A percentile compares a stretch with the other conserved stretches of the same genome.
These are phyloP conservation scores for Chlorokybus atmophyticus DNA, from an alignment of 139 green algal species.

Conservation along the genomic window DNA sequence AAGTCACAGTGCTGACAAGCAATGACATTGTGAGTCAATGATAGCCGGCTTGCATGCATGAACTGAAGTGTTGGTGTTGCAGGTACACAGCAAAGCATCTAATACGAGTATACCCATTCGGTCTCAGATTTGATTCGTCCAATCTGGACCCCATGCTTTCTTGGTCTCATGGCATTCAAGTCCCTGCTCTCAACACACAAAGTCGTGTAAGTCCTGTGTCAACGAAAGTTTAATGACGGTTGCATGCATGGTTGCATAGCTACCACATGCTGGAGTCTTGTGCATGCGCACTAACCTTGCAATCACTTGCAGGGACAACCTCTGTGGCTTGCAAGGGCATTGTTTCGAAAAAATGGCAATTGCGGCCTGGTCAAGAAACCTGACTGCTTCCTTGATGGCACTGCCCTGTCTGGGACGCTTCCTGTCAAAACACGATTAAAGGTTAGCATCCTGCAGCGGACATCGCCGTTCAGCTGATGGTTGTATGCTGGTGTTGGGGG, in stretches of 20 bases:
- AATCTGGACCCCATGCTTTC: neutral
- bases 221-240: neutral
- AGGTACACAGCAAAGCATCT: no score
- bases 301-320: constrained; percentile 1
- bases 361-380: constrained; percentile 25
- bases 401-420: no score
- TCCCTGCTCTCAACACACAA: constrained; percentile 1
- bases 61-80: no score
- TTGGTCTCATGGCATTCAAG: neutral
- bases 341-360: constrained; percentile 22
- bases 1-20: no score
- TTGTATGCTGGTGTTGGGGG: no score
- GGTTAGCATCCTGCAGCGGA: no score
- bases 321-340: constrained; percentile 22
- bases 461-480: no score
- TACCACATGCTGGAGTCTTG: neutral
- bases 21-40: no score
- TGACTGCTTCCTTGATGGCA: constrained; percentile 25
- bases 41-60: no score
- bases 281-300: neutral
- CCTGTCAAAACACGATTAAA: no score
- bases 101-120: constrained; percentile 3
- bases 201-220: neutral
- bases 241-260: neutral
- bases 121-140: constrained; percentile 4